Base-by-base conservation (phyloP, 2,329 filamentous ascomycete genomes). In the Cladobotryum protrusum region DNA sequence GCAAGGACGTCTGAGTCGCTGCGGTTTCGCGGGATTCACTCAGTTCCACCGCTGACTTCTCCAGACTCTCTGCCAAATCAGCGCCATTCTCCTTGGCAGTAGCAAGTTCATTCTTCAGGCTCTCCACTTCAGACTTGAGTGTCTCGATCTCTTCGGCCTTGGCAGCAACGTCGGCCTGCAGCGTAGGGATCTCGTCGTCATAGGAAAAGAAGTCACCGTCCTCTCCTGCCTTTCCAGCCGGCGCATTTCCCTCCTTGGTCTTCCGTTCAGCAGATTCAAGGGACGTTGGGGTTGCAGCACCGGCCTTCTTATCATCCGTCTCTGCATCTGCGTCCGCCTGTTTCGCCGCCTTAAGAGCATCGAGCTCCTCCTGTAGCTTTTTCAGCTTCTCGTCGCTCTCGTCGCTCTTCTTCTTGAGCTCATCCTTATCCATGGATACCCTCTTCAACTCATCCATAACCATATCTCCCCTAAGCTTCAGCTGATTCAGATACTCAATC, bases 391-490 rank as follows among this genome's bases (percentile, higher is more conserved):
- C 80, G 55, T 89, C 81, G 0, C 78, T 74, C 44, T 85, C 81
- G n/a, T 86, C 81, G 2, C 83, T 72, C 65, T 87, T 89, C 68
- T 85, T 87, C 66, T 89, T 92, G 53, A 87, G 75, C 14, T 83
- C 81, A 53, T 96, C 89, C 52, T 87, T 85, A 63, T 97, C 91
- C 3, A 79, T 78, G 0, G 89, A 86, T 0, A 97, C 83, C 12
- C 89, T 79, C 70, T 95, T 96, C 50, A 96, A 75, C 68, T 99
- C 93, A 42, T 95, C 87, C 80, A 95, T 85, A 3, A 95, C 84
- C 87, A 99, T 95, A 60, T 95, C 89, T 39, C 85, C 85, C 63
- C 95, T 92, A 47, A 91, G 68, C 54, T 85, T 92, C 37, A 95
- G 71, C 67, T 96, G 89, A 58, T 86, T 89, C 24, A 99, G 76